Percentiles rank a stretch among this genome's conserved stretches.
Evolutionary conservation across 345 rosid species (phyloP).

Genomic region (Eucalyptus cloeziana): DNA sequence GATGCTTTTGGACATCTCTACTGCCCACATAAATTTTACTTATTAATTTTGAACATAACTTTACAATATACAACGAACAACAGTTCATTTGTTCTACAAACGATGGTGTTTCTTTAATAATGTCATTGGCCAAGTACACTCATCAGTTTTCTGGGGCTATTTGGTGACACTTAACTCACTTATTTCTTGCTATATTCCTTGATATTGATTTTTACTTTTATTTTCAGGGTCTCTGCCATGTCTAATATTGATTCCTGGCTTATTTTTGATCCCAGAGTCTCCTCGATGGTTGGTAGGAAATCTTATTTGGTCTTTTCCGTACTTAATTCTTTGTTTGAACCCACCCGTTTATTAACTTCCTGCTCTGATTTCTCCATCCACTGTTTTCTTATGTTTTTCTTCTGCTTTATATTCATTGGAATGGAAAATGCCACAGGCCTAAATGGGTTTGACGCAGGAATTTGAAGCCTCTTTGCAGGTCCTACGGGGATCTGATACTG

Average conservation of each 20-base stretch:
- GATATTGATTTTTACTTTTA: neutral
- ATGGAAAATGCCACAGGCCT: slow-evolving; percentile 33
- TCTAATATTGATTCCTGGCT: slow-evolving; percentile 52
- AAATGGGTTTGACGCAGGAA: slow-evolving; percentile 90
- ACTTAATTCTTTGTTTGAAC: neutral
- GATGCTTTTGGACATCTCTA: neutral
- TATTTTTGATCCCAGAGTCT: slow-evolving; percentile 74
- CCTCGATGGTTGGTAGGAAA: slow-evolving; percentile 68
- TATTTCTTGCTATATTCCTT: neutral
- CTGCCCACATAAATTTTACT: neutral
- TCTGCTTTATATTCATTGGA: neutral
- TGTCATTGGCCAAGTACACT: neutral
- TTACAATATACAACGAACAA: neutral
- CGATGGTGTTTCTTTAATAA: neutral
- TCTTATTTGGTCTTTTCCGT: neutral
- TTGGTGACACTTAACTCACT: neutral
- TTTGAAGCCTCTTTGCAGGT: slow-evolving; percentile 92
- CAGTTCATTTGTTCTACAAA: neutral
- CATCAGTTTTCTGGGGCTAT: neutral
- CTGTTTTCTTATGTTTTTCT: neutral
- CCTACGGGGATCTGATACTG: slow-evolving; percentile 89
- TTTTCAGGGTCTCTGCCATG: slow-evolving; percentile 60
- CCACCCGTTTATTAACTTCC: neutral
- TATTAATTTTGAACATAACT: neutral
- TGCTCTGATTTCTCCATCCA: neutral